phyloP scores from a whole-genome alignment of 495 filamentous ascomycete genomes.

The Tuber indicum region DNA sequence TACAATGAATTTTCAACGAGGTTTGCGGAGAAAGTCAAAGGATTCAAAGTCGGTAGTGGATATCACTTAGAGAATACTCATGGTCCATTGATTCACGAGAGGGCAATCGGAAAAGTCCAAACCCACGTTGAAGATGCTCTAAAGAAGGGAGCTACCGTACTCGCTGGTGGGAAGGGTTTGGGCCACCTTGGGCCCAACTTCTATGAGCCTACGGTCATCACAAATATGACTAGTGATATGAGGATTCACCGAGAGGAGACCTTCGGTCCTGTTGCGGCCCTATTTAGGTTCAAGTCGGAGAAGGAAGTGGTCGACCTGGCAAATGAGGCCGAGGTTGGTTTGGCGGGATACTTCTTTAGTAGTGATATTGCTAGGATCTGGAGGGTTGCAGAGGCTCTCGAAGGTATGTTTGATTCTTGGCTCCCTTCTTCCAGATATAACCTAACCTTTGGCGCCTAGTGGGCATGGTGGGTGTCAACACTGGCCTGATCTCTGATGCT shows the following conservation, averaged over 20 bases:
- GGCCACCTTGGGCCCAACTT: conserved; percentile 66
- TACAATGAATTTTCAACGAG: conserved; percentile 68
- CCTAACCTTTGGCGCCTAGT: conserved; percentile 43
- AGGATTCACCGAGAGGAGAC: conserved; percentile 72
- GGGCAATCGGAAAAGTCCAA: conserved; percentile 68
- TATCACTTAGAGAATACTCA: conserved; percentile 66
- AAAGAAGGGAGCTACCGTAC: conserved; percentile 63
- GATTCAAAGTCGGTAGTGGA: conserved; percentile 70
- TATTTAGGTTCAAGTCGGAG: conserved; percentile 78
- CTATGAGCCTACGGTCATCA: conserved; percentile 73
- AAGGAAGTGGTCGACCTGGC: conserved; percentile 75
- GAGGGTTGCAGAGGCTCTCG: conserved; percentile 74
- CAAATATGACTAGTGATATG: conserved; percentile 76
- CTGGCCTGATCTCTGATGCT: conserved; percentile 73
- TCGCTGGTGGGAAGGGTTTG: conserved; percentile 63
- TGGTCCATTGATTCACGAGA: conserved; percentile 74
- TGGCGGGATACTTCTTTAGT: conserved; percentile 83
- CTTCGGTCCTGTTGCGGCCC: conserved; percentile 75
- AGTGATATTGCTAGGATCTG: conserved; percentile 64
- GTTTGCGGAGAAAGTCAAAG: conserved; percentile 66
- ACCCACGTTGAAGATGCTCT: conserved; percentile 70
- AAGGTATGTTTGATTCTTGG: conserved; percentile 43
- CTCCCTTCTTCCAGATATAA: background rate
- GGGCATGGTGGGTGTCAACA: conserved; percentile 86
- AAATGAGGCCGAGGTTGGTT: conserved; percentile 67